A percentile compares a stretch with the other conserved stretches of the same genome.
Evolutionary conservation across 768 basidiomycete genomes (phyloP).

Genomic region (Coprinellus micaceus): DNA sequence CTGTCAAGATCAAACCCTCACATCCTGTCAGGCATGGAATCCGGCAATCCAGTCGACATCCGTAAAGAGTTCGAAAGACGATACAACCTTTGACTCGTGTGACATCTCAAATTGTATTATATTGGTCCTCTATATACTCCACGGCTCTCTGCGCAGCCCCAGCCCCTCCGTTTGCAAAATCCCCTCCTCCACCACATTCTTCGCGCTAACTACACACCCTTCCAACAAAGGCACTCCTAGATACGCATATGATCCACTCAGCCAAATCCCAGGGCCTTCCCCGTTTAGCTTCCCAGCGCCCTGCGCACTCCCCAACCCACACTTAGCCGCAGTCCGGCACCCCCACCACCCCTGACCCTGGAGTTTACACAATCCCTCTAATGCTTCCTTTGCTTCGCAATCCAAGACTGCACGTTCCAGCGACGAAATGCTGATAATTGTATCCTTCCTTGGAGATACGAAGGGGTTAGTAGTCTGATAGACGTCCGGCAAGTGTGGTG

Average conservation of each 20-base stretch:
- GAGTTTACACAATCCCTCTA: slow-evolving; percentile 41
- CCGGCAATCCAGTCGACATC: slow-evolving; percentile 46
- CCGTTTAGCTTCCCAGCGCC: slow-evolving; percentile 39
- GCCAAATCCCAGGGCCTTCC: slow-evolving; percentile 51
- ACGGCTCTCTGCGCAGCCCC: slow-evolving; percentile 20
- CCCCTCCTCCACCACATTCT: slow-evolving; percentile 48
- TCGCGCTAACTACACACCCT: slow-evolving; percentile 75
- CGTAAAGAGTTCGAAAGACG: slow-evolving; percentile 70
- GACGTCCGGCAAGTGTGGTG: slow-evolving; percentile 32
- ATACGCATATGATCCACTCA: slow-evolving; percentile 71
- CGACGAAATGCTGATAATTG: slow-evolving; percentile 52
- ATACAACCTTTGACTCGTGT: slow-evolving; percentile 18
- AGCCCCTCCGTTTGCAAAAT: slow-evolving; percentile 35
- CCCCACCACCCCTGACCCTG: slow-evolving; percentile 41
- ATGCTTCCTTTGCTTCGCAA: slow-evolving; percentile 44
- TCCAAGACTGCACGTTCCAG: slow-evolving; percentile 65
- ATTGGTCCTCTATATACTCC: slow-evolving; percentile 12
- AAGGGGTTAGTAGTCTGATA: slow-evolving; percentile 78
- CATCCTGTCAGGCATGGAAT: slow-evolving; percentile 48
- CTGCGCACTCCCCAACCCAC: slow-evolving; percentile 47
- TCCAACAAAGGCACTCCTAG: slow-evolving; percentile 75
- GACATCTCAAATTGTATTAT: slow-evolving; percentile 5
- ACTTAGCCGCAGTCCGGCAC: slow-evolving; percentile 32
- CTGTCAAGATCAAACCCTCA: slow-evolving; percentile 8
- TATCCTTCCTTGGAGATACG: slow-evolving; percentile 43